Percentiles rank a stretch among this genome's conserved stretches.
phyloP scores from a whole-genome alignment of 176 grass and related monocot genomes.

The Oryza meridionalis region DNA sequence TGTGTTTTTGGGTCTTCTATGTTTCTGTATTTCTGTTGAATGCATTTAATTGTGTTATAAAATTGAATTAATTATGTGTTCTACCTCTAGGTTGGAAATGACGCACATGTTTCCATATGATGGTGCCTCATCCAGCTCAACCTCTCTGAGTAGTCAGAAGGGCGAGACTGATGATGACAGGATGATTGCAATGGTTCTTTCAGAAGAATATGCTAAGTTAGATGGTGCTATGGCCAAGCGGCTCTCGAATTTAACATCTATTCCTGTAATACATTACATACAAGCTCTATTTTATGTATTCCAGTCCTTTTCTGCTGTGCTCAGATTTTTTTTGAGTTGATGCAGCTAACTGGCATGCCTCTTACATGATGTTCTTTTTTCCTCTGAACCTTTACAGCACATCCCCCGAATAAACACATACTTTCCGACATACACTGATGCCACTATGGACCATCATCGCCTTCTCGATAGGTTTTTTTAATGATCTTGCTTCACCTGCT shows the following conservation, averaged over 20 bases:
- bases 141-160: slow-evolving; percentile 60
- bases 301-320: slow-evolving; percentile 12
- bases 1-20: slow-evolving; percentile 3
- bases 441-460: slow-evolving; percentile 82
- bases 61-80: background rate
- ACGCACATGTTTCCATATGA: slow-evolving; percentile 51
- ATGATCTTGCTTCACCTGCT: slow-evolving; percentile 26
- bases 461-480: slow-evolving; percentile 80
- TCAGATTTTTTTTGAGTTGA: slow-evolving; percentile 15
- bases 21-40: background rate
- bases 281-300: slow-evolving; percentile 32
- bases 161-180: slow-evolving; percentile 75
- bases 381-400: slow-evolving; percentile 59
- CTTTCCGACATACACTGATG: slow-evolving; percentile 83
- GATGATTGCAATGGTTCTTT: slow-evolving; percentile 97
- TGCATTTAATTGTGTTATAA: background rate
- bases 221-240: slow-evolving; percentile 93
- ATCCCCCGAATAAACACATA: slow-evolving; percentile 90
- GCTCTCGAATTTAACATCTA: slow-evolving; percentile 77
- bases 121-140: slow-evolving; percentile 80
- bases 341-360: background rate
- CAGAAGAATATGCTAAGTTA: slow-evolving; percentile 91
- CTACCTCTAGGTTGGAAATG: slow-evolving; percentile 50
- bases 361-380: slow-evolving; percentile 33
- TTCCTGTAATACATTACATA: slow-evolving; percentile 67